Conservation (phyloP, 2,329 filamentous ascomycete species). For the Mycosphaerelloides madeirae region DNA sequence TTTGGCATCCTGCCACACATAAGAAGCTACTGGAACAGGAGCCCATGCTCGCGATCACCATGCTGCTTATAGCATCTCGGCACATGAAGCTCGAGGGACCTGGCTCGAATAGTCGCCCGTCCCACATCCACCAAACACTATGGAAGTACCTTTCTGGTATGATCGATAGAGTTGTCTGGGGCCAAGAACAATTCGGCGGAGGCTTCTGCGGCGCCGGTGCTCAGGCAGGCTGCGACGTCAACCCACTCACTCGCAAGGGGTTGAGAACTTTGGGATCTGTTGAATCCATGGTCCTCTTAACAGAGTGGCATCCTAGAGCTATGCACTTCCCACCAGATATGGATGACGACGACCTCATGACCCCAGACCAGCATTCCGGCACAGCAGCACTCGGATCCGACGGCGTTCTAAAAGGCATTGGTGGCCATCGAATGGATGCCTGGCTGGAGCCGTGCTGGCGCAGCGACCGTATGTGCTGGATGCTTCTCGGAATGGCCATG, state of each 20-base stretch:
- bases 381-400: constrained; percentile 55
- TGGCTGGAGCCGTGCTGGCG: constrained; percentile 97
- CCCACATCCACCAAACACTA: constrained; percentile 89
- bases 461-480: constrained; percentile 91
- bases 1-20: constrained; percentile 75
- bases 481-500: constrained; percentile 87
- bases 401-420: constrained; percentile 55
- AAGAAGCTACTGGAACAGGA: constrained; percentile 78
- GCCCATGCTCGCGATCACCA: constrained; percentile 84
- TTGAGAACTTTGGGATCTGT: constrained; percentile 87
- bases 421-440: constrained; percentile 81
- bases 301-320: constrained; percentile 93
- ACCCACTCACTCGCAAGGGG: constrained; percentile 56
- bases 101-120: constrained; percentile 75
- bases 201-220: constrained; percentile 74
- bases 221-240: constrained; percentile 63
- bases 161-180: constrained; percentile 93
- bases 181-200: constrained; percentile 90
- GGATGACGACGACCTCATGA: constrained; percentile 59
- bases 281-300: constrained; percentile 87
- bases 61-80: constrained; percentile 84
- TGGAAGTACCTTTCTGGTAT: constrained; percentile 93
- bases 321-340: constrained; percentile 81
- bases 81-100: constrained; percentile 77
- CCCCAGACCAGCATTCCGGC: constrained; percentile 67